Evolutionary conservation across 768 basidiomycete genomes (phyloP), one percentile per base, ranked within the genome.

Genomic region (Tulasnella sp.): DNA sequence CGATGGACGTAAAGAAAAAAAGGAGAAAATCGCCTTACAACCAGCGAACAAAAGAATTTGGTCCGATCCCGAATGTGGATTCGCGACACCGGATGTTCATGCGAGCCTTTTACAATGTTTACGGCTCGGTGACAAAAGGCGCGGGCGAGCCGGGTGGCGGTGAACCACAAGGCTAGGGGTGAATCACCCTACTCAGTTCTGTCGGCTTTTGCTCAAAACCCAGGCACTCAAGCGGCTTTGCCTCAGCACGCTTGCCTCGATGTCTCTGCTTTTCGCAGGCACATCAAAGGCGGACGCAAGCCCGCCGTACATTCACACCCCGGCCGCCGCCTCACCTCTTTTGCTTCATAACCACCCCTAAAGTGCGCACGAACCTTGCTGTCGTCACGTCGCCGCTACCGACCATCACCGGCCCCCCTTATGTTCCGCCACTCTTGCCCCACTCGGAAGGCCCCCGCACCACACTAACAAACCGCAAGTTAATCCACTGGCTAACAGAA

Each of bases 351-450:
- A 27, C 62, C 27, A 68, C 62, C 62, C 62, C 62, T 68, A 68
- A 68, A 68, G 62, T 68, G 62, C 62, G 62, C 62, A 31, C 16
- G 16, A 68, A 68, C n/a, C 62, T 68, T 68, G 62, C 62, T 68
- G 62, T 68, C 16, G 62, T 68, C 62, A 68, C 62, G 62, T 68
- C 62, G 62, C 62, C 62, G 62, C 62, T 68, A 6, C 62, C 62
- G 27, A 31, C 62, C 31, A 36, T 34, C 62, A 68, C 62, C 62
- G 62, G 62, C 16, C 24, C 34, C 62, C 31, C 27, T 34, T 36
- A 31, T 68, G 62, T 68, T 12, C 62, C 62, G 62, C 62, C 62
- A 16, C 62, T 18, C 31, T 68, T 36, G 31, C 62, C 27, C 62
- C 62, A 68, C 27, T 68, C 62, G 27, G 62, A 27, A 27, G 14